A percentile compares a stretch with the other conserved stretches of the same genome.
phyloP scores from a whole-genome alignment of 148 eudicot species.

The Euryodendron excelsum region DNA sequence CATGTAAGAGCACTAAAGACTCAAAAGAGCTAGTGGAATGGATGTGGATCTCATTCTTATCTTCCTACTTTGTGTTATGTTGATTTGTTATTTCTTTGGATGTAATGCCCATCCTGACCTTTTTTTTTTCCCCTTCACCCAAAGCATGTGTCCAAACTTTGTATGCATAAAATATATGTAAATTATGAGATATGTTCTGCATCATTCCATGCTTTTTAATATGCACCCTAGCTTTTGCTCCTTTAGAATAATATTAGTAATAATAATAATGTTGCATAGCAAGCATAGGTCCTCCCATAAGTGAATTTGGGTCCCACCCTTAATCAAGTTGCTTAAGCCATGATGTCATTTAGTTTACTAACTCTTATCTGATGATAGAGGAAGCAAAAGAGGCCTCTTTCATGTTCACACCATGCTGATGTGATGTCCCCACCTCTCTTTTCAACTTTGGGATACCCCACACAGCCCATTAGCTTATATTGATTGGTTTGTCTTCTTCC shows the following conservation, averaged over 20 bases:
- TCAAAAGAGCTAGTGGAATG: background rate
- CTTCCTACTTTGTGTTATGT: background rate
- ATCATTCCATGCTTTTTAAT: background rate
- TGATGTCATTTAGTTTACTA: constrained; percentile 33
- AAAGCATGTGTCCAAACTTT: no score
- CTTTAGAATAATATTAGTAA: no score
- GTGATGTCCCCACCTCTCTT: background rate
- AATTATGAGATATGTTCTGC: background rate
- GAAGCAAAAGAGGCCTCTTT: constrained; percentile 12
- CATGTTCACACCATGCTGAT: constrained; percentile 27
- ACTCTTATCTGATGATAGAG: background rate
- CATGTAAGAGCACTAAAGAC: constrained; percentile 9
- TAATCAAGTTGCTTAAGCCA: constrained; percentile 35
- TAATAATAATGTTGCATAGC: no score
- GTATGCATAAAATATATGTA: no score
- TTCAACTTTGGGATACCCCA: background rate
- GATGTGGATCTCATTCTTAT: constrained; percentile 19
- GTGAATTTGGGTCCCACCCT: constrained; percentile 4
- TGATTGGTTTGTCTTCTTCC: background rate
- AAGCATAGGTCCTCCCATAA: no score
- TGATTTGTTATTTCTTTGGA: background rate
- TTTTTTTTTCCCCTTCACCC: background rate
- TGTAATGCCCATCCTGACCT: background rate
- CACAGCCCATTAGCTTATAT: background rate
- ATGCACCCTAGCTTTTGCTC: no score